These are phyloP conservation scores for Paramecium tetraurelia DNA, from an alignment of 73 alveolate species.

Conservation along the genomic window DNA sequence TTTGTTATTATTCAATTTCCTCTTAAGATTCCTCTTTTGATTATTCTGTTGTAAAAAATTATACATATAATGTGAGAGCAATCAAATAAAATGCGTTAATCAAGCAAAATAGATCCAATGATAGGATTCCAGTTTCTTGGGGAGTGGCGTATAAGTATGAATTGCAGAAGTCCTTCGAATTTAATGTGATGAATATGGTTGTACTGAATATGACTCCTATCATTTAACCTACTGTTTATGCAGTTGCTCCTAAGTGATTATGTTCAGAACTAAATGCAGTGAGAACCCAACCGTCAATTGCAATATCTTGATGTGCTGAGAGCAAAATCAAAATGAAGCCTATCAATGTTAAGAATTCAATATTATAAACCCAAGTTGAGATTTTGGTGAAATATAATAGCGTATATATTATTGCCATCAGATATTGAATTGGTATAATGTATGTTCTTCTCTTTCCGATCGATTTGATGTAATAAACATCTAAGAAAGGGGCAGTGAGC, in stretches of 20 bases:
- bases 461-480: not conserved
- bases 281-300: conserved; percentile 52
- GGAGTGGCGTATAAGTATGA: not conserved
- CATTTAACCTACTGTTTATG: not conserved
- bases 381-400: not conserved
- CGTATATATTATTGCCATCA: not conserved
- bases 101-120: not conserved
- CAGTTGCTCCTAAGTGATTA: not conserved
- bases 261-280: not conserved
- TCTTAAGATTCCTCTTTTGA: not conserved
- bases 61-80: not conserved
- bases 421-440: conserved; percentile 16
- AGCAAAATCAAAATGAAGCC: conserved; percentile 9
- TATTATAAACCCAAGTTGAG: conserved; percentile 31
- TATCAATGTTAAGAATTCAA: not conserved
- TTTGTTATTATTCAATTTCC: not conserved
- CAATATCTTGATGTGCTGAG: conserved; percentile 41
- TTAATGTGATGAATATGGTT: not conserved
- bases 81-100: not conserved
- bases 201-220: not conserved
- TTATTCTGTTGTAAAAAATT: not conserved
- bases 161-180: not conserved
- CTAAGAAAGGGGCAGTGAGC: conserved; percentile 46
- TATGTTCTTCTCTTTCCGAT: conserved; percentile 51
- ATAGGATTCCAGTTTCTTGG: not conserved